Base-by-base conservation (phyloP, 169 alveolate species). In the Theileria equi region DNA sequence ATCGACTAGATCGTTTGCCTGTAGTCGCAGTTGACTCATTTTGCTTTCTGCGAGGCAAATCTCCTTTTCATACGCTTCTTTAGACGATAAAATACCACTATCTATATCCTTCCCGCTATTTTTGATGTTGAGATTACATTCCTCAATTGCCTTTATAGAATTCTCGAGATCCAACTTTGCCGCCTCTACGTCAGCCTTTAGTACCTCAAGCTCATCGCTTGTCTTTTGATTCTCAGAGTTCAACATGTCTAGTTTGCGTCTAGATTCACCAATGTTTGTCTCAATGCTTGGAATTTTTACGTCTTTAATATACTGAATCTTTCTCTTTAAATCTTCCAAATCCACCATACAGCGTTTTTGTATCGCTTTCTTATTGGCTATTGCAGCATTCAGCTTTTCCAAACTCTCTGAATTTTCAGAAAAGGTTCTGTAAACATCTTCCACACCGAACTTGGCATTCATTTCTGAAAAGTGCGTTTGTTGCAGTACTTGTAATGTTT, bases 401-500 rank as follows among this genome's bases (percentile, higher is more conserved):
- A 44, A 44, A 26, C 53, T 21, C 0, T 77, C 81, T 25, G 29
- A 36, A 8, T 52, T 35, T 0, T 49, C 17, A 19, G 5, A 36
- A 40, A 65, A 2, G 17, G 58, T 1, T 13, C 54, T 41, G 49
- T 77, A 26, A 19, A 66, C 77, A 29, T 77, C 74, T 6, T 36
- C 48, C 8, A 66, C 81, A 19, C 81, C 81, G 40, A 52, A 47
- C 54, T 65, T 66, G 3, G 35, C 45, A 25, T 68, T 67, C 29
- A 77, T 49, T 7, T 40, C 36, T 52, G 21, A 43, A 36, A 65
- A 77, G 31, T 64, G 79, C 3, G 21, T 32, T 35, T 3, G 57
- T 21, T 66, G 59, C 35, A 67, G 3, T n/a, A 31, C 29, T 5
- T 19, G 29, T 43, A 77, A 11, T 2, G 11, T 38, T 3, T 45